A percentile compares a stretch with the other conserved stretches of the same genome.
Evolutionary conservation across 441 rosid species (phyloP).

Genomic region (Viola pubescens): DNA sequence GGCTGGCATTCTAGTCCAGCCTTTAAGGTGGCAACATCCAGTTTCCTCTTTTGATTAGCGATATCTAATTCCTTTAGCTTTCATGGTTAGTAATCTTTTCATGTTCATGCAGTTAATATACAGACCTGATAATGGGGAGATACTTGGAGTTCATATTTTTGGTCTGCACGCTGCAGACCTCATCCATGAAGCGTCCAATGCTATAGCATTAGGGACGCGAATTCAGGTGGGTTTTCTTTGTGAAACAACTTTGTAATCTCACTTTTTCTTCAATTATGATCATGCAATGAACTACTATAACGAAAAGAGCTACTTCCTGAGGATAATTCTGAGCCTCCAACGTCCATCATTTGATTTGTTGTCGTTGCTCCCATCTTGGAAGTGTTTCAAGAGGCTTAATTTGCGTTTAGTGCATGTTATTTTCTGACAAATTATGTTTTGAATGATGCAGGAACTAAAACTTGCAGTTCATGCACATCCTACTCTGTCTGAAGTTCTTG

Average conservation of each 20-base stretch:
- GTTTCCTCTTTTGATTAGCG: neutral
- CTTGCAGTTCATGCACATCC: constrained; percentile 96
- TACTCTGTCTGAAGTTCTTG: constrained; percentile 88
- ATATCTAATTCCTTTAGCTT: constrained; percentile 1
- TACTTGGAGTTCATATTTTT: constrained; percentile 91
- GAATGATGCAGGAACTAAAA: constrained; percentile 61
- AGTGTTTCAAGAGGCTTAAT: neutral
- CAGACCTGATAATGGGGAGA: constrained; percentile 93
- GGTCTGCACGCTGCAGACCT: constrained; percentile 98
- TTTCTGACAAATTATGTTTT: neutral
- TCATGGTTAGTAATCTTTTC: constrained; percentile 4
- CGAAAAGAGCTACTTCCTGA: neutral
- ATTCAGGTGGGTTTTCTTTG: constrained; percentile 44
- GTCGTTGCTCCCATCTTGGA: neutral
- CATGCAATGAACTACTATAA: too few relatives aligned
- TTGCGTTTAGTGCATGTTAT: neutral
- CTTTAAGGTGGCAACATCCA: neutral
- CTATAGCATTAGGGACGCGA: constrained; percentile 80
- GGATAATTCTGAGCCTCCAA: neutral
- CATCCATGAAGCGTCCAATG: constrained; percentile 98
- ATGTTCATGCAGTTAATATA: constrained; percentile 67
- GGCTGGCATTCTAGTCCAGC: neutral
- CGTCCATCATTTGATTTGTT: neutral
- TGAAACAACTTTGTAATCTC: neutral
- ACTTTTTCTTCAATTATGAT: neutral